A percentile compares a stretch with the other conserved stretches of the same genome.
These are phyloP conservation scores for Mallotus nudiflorus DNA, from an alignment of 345 rosid genomes.

Conservation along the genomic window DNA sequence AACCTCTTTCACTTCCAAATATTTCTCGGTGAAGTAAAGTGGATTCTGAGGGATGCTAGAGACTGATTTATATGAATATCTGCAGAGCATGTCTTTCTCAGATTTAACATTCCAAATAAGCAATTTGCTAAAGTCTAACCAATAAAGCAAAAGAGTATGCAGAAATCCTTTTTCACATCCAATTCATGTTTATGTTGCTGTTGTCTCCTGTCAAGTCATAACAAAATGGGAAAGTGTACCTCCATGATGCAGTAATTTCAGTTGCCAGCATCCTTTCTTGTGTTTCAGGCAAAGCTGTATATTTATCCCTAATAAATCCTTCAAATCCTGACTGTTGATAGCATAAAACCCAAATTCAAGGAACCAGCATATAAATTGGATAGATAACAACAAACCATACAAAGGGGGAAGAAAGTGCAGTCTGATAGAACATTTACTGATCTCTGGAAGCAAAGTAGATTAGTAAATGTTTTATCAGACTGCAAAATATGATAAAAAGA, in stretches of 20 bases:
- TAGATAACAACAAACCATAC: neutral
- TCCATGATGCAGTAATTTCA: slow-evolving; percentile 84
- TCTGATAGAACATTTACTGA: neutral
- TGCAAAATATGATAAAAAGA: neutral
- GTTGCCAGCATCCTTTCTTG: slow-evolving; percentile 90
- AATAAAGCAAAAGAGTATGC: neutral
- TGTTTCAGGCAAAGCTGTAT: slow-evolving; percentile 89
- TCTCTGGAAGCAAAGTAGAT: neutral
- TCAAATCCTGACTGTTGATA: slow-evolving; percentile 90
- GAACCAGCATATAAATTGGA: slow-evolving; percentile 16
- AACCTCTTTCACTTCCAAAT: slow-evolving; percentile 55
- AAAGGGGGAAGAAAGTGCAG: neutral
- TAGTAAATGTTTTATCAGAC: too few species aligned
- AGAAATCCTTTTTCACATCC: neutral
- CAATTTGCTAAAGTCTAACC: neutral
- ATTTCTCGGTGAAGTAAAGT: slow-evolving; percentile 65
- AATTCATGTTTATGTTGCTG: too few species aligned
- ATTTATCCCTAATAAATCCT: slow-evolving; percentile 80
- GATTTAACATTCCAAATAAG: neutral
- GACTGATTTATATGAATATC: slow-evolving; percentile 72
- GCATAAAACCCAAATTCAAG: slow-evolving; percentile 17
- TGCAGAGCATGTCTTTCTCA: slow-evolving; percentile 37
- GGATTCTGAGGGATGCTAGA: slow-evolving; percentile 54
- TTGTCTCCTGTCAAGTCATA: neutral
- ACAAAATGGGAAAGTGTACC: slow-evolving; percentile 39